These are phyloP conservation scores for Chalciporus pseudorubinellus DNA, from an alignment of 768 basidiomycete genomes.

Conservation along the genomic window DNA sequence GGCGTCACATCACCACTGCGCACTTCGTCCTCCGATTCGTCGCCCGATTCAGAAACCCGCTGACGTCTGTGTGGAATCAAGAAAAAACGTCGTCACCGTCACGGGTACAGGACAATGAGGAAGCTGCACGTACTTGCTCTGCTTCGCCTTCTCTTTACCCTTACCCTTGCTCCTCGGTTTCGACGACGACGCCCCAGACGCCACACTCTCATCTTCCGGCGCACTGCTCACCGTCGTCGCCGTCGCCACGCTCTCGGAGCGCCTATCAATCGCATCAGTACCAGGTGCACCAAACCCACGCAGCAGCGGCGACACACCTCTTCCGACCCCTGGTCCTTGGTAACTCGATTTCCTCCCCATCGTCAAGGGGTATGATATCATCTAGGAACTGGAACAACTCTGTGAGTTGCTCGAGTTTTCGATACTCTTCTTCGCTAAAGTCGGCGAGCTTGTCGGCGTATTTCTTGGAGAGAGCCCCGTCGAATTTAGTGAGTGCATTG, in stretches of 20 bases:
- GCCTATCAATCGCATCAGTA: constrained; percentile 34
- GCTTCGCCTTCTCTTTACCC: constrained; percentile 33
- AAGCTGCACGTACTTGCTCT: constrained; percentile 39
- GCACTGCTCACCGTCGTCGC: constrained; percentile 40
- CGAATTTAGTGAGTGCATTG: constrained; percentile 74
- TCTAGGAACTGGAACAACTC: constrained; percentile 71
- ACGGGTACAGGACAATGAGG: neutral
- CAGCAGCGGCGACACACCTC: constrained; percentile 40
- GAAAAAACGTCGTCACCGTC: neutral
- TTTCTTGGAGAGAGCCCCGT: constrained; percentile 61
- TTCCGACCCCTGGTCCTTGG: constrained; percentile 44
- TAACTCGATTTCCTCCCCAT: constrained; percentile 47
- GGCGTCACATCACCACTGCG: constrained; percentile 29
- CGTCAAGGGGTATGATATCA: constrained; percentile 66
- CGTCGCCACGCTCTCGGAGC: constrained; percentile 60
- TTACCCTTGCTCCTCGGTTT: constrained; percentile 22
- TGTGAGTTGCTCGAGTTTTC: constrained; percentile 59
- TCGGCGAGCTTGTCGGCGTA: constrained; percentile 68
- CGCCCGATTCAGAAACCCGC: constrained; percentile 53
- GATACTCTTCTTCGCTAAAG: constrained; percentile 70
- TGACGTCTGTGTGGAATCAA: constrained; percentile 44
- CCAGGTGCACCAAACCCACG: neutral
- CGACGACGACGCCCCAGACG: constrained; percentile 31
- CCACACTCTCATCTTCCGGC: constrained; percentile 32
- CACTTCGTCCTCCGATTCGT: constrained; percentile 42